These are phyloP conservation scores for Penicillium riverlandense DNA, from an alignment of 495 filamentous ascomycete genomes.

Conservation along the genomic window DNA sequence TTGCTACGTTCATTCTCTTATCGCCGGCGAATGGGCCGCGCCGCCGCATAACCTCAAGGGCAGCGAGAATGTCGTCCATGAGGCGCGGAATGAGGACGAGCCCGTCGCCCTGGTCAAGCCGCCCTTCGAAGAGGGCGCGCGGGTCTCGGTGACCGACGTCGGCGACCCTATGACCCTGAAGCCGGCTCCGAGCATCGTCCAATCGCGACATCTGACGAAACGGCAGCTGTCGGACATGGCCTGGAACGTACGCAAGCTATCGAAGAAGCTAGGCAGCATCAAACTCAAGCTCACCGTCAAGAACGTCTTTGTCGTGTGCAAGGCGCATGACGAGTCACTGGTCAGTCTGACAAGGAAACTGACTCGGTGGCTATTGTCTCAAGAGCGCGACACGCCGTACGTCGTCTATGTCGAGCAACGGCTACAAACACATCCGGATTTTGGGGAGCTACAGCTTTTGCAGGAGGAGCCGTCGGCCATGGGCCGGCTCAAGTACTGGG, in stretches of 20 bases:
- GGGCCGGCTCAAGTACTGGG: constrained; percentile 73
- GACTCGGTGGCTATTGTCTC: constrained; percentile 77
- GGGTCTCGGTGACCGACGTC: no score
- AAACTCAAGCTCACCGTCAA: constrained; percentile 71
- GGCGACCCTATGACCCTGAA: constrained; percentile 14
- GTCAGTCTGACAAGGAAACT: constrained; percentile 72
- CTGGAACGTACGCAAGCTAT: constrained; percentile 84
- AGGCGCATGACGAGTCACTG: constrained; percentile 77
- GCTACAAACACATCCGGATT: constrained; percentile 59
- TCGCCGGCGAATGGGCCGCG: constrained; percentile 46
- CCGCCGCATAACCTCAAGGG: constrained; percentile 9
- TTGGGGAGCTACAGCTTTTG: constrained; percentile 59
- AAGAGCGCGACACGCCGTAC: constrained; percentile 59
- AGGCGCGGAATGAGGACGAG: constrained; percentile 9
- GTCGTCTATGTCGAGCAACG: constrained; percentile 75
- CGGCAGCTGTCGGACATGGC: constrained; percentile 93
- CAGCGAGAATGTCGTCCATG: constrained; percentile 25
- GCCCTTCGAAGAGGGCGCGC: no score
- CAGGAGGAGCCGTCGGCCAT: constrained; percentile 46
- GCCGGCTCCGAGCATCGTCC: constrained; percentile 25
- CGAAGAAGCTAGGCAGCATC: constrained; percentile 74
- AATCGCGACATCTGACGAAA: constrained; percentile 76
- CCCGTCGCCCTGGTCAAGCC: constrained; percentile 10
- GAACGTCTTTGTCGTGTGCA: constrained; percentile 82
- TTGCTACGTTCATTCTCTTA: constrained; percentile 78